Evolutionary conservation across 1,284 basidiomycete genomes (phyloP).

Genomic region (Apiotrichum akiyoshidainum): DNA sequence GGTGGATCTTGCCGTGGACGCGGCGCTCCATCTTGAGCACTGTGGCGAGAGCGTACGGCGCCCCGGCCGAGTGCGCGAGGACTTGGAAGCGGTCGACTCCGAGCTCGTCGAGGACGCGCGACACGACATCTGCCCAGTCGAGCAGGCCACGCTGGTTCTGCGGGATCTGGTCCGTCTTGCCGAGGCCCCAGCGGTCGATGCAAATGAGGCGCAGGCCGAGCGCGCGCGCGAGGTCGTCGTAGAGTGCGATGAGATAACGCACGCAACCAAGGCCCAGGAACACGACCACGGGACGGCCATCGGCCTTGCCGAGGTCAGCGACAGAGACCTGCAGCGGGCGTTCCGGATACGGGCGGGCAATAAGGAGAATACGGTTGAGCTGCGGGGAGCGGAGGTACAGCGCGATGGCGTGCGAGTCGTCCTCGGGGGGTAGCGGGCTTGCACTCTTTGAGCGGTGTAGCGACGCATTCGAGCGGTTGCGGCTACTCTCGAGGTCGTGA

Average conservation of each 20-base stretch:
- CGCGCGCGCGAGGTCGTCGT: constrained; percentile 90
- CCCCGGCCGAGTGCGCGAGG: constrained; percentile 94
- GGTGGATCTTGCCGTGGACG: constrained; percentile 76
- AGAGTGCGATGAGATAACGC: constrained; percentile 86
- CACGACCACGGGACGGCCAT: constrained; percentile 79
- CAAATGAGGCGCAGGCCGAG: constrained; percentile 85
- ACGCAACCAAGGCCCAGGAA: constrained; percentile 93
- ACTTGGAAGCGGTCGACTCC: constrained; percentile 76
- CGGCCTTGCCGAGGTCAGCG: constrained; percentile 79
- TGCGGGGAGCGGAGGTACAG: constrained; percentile 73
- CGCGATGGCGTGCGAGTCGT: constrained; percentile 37
- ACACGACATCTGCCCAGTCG: constrained; percentile 86
- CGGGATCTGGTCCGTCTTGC: constrained; percentile 70
- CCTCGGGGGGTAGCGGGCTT: constrained; percentile 13
- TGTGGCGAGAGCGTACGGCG: constrained; percentile 87
- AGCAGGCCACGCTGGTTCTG: constrained; percentile 69
- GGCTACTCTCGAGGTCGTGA: neutral
- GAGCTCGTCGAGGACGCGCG: constrained; percentile 79
- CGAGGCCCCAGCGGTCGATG: constrained; percentile 94
- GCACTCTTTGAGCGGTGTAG: constrained; percentile 11
- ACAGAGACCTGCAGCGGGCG: constrained; percentile 86
- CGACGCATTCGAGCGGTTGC: constrained; percentile 13
- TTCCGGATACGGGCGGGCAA: constrained; percentile 60
- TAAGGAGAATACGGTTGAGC: constrained; percentile 74
- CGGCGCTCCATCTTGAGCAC: constrained; percentile 70